These are phyloP conservation scores for Rubroboletus pulcherrimus DNA, from an alignment of 768 basidiomycete genomes.

Conservation along the genomic window DNA sequence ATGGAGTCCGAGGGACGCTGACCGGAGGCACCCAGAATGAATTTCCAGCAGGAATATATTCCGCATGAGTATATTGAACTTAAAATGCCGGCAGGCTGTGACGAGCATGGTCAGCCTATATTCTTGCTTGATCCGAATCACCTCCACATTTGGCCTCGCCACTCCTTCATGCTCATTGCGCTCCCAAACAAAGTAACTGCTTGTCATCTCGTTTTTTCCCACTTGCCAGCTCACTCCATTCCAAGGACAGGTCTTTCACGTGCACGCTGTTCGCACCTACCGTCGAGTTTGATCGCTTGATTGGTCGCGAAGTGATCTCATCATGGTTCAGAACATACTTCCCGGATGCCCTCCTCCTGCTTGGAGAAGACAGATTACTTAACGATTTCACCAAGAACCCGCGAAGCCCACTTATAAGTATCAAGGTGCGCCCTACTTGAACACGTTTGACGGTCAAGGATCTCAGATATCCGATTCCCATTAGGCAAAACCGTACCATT, in stretches of 20 bases:
- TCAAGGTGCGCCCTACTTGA: conserved; percentile 63
- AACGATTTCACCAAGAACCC: conserved; percentile 82
- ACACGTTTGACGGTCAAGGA: conserved; percentile 14
- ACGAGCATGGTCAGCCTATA: conserved; percentile 53
- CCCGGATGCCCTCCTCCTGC: conserved; percentile 80
- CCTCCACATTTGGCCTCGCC: conserved; percentile 98
- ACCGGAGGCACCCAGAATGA: conserved; percentile 60
- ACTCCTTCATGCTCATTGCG: conserved; percentile 99
- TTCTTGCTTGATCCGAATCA: conserved; percentile 92
- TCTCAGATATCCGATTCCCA: conserved; percentile 17
- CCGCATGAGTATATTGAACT: conserved; percentile 95
- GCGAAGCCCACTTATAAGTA: conserved; percentile 84
- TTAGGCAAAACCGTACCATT: conserved; percentile 86
- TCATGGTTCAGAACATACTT: conserved; percentile 83
- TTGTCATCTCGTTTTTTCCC: conserved; percentile 25
- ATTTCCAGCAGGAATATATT: conserved; percentile 94
- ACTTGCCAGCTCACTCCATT: conserved; percentile 19
- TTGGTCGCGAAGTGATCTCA: conserved; percentile 51
- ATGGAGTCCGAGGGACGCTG: conserved; percentile 9
- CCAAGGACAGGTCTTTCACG: conserved; percentile 93
- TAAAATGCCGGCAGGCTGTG: conserved; percentile 82
- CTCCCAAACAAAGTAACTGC: conserved; percentile 87
- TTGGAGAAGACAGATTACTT: conserved; percentile 76
- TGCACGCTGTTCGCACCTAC: conserved; percentile 93
- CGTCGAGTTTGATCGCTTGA: conserved; percentile 65